A percentile compares a stretch with the other conserved stretches of the same genome.
phyloP scores from a whole-genome alignment of 129 eudicot species.

The Kitagawia praeruptora region DNA sequence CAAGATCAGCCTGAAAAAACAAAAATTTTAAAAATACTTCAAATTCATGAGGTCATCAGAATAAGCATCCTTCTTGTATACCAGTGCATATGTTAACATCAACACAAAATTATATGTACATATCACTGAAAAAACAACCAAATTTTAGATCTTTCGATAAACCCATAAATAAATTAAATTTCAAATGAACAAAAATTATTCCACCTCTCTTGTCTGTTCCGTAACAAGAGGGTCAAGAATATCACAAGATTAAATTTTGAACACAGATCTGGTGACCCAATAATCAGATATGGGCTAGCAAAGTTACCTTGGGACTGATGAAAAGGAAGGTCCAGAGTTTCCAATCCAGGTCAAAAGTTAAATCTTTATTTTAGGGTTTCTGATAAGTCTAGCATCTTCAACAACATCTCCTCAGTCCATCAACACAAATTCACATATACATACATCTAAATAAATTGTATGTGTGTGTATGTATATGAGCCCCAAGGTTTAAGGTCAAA shows the following conservation, averaged over 20 bases:
- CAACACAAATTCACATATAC: background rate
- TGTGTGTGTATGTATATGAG: background rate
- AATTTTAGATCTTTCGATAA: background rate
- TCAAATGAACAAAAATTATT: background rate
- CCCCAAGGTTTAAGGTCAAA: background rate
- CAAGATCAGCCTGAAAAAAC: slow-evolving; percentile 5
- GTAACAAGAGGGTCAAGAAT: background rate
- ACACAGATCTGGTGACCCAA: slow-evolving; percentile 7
- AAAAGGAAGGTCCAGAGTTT: background rate
- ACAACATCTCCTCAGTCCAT: slow-evolving; percentile 1
- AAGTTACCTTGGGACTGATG: slow-evolving; percentile 12
- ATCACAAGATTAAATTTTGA: background rate
- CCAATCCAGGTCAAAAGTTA: slow-evolving; percentile 2
- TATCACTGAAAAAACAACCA: background rate
- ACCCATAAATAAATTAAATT: background rate
- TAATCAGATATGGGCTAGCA: background rate
- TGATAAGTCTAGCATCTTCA: background rate
- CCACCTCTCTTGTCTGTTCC: background rate
- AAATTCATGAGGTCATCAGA: background rate
- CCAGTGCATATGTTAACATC: background rate
- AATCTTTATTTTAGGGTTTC: slow-evolving; percentile 6
- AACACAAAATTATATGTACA: background rate
- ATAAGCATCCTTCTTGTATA: background rate
- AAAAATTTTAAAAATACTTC: background rate
- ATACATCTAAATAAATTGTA: background rate